Percentiles rank a stretch among this genome's conserved stretches.
Conservation (phyloP, 495 filamentous ascomycete species). For the Penicillium cataractarum region DNA sequence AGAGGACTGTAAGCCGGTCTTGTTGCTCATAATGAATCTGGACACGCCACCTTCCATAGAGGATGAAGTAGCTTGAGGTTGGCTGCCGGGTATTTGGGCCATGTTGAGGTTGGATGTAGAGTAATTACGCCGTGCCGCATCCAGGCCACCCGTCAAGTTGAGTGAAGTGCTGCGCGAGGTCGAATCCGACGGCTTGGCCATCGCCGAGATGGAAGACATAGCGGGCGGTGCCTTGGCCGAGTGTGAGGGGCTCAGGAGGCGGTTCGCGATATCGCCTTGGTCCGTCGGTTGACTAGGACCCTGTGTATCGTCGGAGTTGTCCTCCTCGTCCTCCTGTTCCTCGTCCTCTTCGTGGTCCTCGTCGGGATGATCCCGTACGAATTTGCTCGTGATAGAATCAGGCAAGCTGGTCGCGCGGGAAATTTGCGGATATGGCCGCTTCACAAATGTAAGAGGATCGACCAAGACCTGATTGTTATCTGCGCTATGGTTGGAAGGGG, state of each 20-base stretch:
- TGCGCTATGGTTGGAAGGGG: conserved; percentile 43
- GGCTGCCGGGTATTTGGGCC: conserved; percentile 32
- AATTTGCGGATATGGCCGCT: conserved; percentile 50
- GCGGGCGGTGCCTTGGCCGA: conserved; percentile 51
- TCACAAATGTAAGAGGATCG: conserved; percentile 53
- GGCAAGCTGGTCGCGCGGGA: conserved; percentile 51
- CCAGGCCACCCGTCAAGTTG: conserved; percentile 41
- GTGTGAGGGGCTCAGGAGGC: conserved; percentile 44
- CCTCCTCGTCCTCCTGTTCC: conserved; percentile 36
- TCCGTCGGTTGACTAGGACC: conserved; percentile 29
- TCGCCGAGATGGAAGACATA: conserved; percentile 55
- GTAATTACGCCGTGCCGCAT: conserved; percentile 39
- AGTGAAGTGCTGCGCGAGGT: conserved; percentile 44
- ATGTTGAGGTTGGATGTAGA: conserved; percentile 34
- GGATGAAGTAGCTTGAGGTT: conserved; percentile 45
- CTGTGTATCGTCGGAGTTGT: conserved; percentile 22
- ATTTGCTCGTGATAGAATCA: conserved; percentile 43
- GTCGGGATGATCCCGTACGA: conserved; percentile 29
- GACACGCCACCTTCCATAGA: conserved; percentile 55
- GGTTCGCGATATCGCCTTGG: conserved; percentile 43
- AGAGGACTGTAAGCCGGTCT: conserved; percentile 33
- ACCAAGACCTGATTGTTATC: conserved; percentile 47
- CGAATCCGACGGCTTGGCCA: conserved; percentile 42
- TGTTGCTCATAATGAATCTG: conserved; percentile 46
- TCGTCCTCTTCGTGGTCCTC: conserved; percentile 25